Base-by-base conservation (phyloP, 2,329 filamentous ascomycete species). In the Apiospora malaysiana region DNA sequence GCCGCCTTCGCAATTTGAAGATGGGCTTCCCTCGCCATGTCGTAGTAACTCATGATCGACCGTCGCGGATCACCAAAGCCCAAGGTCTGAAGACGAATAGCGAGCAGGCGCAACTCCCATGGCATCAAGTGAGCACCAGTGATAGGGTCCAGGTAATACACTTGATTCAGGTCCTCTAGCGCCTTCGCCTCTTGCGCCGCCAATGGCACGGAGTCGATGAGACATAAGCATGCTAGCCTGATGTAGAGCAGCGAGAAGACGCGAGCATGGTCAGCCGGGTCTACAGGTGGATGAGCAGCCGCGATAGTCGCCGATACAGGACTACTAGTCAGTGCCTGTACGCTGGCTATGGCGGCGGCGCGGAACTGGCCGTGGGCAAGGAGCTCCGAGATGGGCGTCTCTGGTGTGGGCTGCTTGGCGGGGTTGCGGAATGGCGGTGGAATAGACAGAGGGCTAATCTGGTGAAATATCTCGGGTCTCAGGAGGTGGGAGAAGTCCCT, bases 31-130 rank as follows among this genome's bases (percentile, higher is more conserved):
- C 93, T 83, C 0, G 92, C 94, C 2, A 98, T 87, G 73, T 97
- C 94, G 79, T 97, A 97, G 79, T 97, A 94, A 63, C 93, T 93
- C 86, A 96, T 95, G 71, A 99, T 91, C 4, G 93, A 93, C 72
- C 95, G 88, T 5, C 95, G 88, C 68, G 91, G 89, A 81, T 99
- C 96, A 4, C 92, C 92, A 74, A 96, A 97, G 0, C 94, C 94
- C 65, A 97, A 88, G 0, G 93, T 94, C 75, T 97, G 94, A 25
- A 98, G 86, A 1, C 95, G 89, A 10, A 98, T 92, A 8, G 92
- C 91, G 21, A 98, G 86, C 2, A 98, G 88, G 8, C 96, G 90
- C 69, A 99, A 86, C 56, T 92, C 88, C 95, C 96, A 99, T 0
- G 95, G 95, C 0, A 95, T 92, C 0, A 97, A 86, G 78, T 92